Evolutionary conservation across 2,329 filamentous ascomycete species (phyloP).

Genomic region (Curvularia eragrostidis): DNA sequence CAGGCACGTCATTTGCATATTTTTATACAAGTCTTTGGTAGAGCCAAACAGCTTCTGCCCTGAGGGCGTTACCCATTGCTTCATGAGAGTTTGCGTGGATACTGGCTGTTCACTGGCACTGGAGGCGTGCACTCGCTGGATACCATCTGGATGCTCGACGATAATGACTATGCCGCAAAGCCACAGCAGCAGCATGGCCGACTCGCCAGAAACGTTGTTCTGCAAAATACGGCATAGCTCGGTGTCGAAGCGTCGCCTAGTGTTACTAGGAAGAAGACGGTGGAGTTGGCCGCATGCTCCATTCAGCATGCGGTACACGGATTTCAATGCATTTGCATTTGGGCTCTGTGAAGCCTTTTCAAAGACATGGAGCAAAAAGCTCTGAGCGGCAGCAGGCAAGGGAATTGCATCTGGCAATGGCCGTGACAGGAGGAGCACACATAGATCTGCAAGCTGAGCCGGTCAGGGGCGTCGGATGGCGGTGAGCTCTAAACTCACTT

Average conservation of each 20-base stretch:
- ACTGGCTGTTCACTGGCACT: constrained; percentile 9
- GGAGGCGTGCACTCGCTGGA: constrained; percentile 1
- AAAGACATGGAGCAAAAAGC: constrained; percentile 45
- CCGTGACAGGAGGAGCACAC: constrained; percentile 43
- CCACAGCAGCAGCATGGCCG: constrained; percentile 43
- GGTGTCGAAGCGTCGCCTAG: constrained; percentile 35
- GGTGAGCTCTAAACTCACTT: constrained; percentile 30
- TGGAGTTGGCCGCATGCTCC: constrained; percentile 46
- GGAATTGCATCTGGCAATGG: constrained; percentile 39
- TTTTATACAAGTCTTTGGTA: constrained; percentile 33
- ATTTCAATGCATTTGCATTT: constrained; percentile 32
- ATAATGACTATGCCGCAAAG: constrained; percentile 43
- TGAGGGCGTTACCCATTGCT: constrained; percentile 39
- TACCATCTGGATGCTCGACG: constrained; percentile 30
- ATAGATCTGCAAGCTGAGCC: constrained; percentile 37
- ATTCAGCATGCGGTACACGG: constrained; percentile 44
- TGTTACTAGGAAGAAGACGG: constrained; percentile 29
- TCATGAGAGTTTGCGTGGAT: constrained; percentile 12
- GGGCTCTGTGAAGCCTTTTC: constrained; percentile 35
- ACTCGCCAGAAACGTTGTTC: constrained; percentile 28
- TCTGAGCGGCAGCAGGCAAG: constrained; percentile 43
- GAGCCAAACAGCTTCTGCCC: constrained; percentile 44
- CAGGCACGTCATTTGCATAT: constrained; percentile 39
- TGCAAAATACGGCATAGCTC: constrained; percentile 38
- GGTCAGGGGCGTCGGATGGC: constrained; percentile 4